These are phyloP conservation scores for Yamadazyma triangularis DNA, from an alignment of 1,139 yeast genomes.

Conservation along the genomic window DNA sequence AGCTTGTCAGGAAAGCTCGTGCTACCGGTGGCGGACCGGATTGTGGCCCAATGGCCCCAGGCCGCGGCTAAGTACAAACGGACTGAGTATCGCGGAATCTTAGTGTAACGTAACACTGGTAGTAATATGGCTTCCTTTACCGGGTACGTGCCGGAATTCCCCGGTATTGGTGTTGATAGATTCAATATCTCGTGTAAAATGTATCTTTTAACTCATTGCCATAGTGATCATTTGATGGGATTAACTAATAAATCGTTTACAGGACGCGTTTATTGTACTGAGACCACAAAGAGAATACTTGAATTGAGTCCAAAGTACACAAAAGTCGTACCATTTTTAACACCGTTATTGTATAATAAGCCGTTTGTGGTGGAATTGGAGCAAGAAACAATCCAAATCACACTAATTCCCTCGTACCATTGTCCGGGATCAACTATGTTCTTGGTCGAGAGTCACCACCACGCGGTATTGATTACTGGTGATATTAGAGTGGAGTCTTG, in stretches of 20 bases:
- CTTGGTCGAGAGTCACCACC: constrained; percentile 33
- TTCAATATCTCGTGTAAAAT: constrained; percentile 28
- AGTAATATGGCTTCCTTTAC: constrained; percentile 11
- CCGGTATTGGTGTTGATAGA: constrained; percentile 37
- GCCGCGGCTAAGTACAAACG: constrained; percentile 51
- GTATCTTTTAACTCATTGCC: constrained; percentile 50
- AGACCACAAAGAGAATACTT: constrained; percentile 37
- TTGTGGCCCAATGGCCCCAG: constrained; percentile 88
- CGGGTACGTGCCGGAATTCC: constrained; percentile 31
- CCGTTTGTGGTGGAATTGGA: constrained; percentile 16
- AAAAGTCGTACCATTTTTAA: constrained; percentile 18
- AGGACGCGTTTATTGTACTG: constrained; percentile 48
- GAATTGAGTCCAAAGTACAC: constrained; percentile 19
- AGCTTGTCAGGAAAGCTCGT: constrained; percentile 75
- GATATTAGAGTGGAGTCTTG: constrained; percentile 56
- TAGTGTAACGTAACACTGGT: constrained; percentile 38
- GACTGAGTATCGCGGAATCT: constrained; percentile 73
- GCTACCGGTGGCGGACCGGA: constrained; percentile 66
- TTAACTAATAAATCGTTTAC: constrained; percentile 33
- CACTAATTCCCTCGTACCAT: constrained; percentile 45
- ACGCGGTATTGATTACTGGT: constrained; percentile 50
- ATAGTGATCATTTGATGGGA: constrained; percentile 55
- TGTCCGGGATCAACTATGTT: constrained; percentile 64
- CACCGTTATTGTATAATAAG: constrained; percentile 18
- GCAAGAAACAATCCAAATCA: constrained; percentile 14